These are phyloP conservation scores for Thraustotheca clavata DNA, from an alignment of 352 stramenopile genomes.

Conservation along the genomic window DNA sequence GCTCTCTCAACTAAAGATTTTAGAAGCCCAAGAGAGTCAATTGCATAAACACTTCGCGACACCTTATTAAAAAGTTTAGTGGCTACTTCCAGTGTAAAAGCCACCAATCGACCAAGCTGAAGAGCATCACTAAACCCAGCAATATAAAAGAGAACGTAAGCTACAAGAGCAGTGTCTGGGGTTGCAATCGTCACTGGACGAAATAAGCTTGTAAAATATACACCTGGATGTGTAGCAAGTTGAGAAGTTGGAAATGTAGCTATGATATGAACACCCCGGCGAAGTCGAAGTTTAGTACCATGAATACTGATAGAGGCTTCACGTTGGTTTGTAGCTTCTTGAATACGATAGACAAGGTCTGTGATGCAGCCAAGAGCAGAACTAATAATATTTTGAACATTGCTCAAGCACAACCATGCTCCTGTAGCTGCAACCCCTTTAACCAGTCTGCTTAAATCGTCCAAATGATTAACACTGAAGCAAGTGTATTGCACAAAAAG, in stretches of 20 bases:
- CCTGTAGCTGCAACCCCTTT: slow-evolving; percentile 43
- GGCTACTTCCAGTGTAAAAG: not conserved
- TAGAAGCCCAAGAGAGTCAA: not conserved
- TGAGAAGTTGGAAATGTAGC: not conserved
- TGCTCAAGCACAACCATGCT: slow-evolving; percentile 44
- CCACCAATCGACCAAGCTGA: not conserved
- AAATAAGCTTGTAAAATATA: not conserved
- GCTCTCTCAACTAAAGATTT: not conserved
- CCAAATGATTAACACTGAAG: slow-evolving; percentile 21
- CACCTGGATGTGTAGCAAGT: not conserved
- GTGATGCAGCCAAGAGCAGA: slow-evolving; percentile 15
- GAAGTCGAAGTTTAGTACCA: slow-evolving; percentile 34
- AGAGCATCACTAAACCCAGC: not conserved
- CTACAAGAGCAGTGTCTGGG: not conserved
- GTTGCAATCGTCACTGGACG: not conserved
- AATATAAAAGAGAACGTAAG: not conserved
- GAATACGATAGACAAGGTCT: slow-evolving; percentile 10
- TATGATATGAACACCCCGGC: slow-evolving; percentile 39
- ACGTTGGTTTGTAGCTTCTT: slow-evolving; percentile 4
- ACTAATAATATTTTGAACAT: slow-evolving; percentile 27
- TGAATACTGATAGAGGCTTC: slow-evolving; percentile 25
- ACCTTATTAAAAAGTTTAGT: not conserved
- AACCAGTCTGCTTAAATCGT: slow-evolving; percentile 33
- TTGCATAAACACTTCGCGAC: not conserved
- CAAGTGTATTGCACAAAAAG: slow-evolving; percentile 38